phyloP scores from a whole-genome alignment of 176 grass and related monocot genomes.

The Avena insularis region DNA sequence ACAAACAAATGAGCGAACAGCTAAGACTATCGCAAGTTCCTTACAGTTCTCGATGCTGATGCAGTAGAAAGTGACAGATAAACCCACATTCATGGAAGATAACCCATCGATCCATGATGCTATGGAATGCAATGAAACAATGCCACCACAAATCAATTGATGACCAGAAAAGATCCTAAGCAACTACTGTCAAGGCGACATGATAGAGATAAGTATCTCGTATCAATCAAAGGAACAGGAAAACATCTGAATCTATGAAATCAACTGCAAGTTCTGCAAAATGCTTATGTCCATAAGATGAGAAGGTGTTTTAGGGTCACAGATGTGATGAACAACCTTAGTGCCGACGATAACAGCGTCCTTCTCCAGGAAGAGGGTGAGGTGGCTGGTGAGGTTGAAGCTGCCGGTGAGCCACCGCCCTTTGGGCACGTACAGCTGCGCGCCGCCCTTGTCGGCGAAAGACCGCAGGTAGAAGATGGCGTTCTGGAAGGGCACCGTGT shows the following conservation, averaged over 20 bases:
- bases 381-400: conserved; percentile 87
- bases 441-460: conserved; percentile 91
- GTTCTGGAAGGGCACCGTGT: conserved; percentile 91
- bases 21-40: conserved; percentile 24
- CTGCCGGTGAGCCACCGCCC: conserved; percentile 91
- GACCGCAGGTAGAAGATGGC: conserved; percentile 91
- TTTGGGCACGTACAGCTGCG: conserved; percentile 89
- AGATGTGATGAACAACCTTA: conserved; percentile 50
- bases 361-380: conserved; percentile 87
- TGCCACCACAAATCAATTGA: conserved; percentile 24
- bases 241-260: conserved; percentile 26
- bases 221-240: conserved; percentile 6
- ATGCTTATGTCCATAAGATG: conserved; percentile 25
- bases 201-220: neutral
- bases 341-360: conserved; percentile 72
- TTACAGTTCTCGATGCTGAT: conserved; percentile 9
- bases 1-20: conserved; percentile 19
- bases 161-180: conserved; percentile 31
- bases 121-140: conserved; percentile 1
- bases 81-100: conserved; percentile 25
- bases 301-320: neutral
- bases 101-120: conserved; percentile 12
- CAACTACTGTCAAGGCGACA: conserved; percentile 1
- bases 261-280: neutral
- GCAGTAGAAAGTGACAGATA: conserved; percentile 35